phyloP scores from a whole-genome alignment of 345 rosid genomes.

The Dovyalis caffra region DNA sequence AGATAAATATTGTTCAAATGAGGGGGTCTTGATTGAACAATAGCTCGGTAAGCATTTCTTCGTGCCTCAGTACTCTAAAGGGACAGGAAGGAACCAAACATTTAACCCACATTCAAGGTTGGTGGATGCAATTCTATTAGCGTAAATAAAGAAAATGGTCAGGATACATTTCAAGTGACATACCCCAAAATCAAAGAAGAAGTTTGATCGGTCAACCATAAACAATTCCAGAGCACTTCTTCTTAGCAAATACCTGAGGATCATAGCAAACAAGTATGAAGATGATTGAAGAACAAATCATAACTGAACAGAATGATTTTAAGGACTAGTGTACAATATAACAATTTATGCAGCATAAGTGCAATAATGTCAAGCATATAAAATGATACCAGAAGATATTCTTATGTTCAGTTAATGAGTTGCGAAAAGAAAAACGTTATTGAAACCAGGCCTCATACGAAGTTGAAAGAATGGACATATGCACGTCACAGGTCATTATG shows the following conservation, averaged over 20 bases:
- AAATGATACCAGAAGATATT: not conserved
- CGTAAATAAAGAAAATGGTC: not conserved
- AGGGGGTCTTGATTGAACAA: conserved; percentile 85
- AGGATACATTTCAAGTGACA: conserved; percentile 21
- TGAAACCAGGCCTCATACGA: not conserved
- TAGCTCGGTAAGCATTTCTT: conserved; percentile 89
- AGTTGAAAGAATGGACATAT: not conserved
- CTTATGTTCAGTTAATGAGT: not conserved
- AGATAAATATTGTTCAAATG: conserved; percentile 87
- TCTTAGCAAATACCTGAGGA: conserved; percentile 78
- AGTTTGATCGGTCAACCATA: conserved; percentile 94
- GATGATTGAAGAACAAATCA: not conserved
- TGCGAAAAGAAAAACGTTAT: not conserved
- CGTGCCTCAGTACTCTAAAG: conserved; percentile 77
- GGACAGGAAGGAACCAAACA: not conserved
- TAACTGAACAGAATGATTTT: conserved; percentile 15
- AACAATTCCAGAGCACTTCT: conserved; percentile 97
- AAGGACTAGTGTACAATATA: conserved; percentile 6
- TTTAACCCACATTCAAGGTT: not conserved
- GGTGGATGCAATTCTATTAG: not conserved
- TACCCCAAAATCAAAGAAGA: conserved; percentile 98
- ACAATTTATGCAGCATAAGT: not conserved
- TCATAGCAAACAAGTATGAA: not conserved
- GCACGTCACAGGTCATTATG: not conserved
- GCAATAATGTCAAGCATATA: not conserved